A percentile compares a stretch with the other conserved stretches of the same genome.
Conservation (phyloP, 352 stramenopile species). For the Blastocystis sp. region DNA sequence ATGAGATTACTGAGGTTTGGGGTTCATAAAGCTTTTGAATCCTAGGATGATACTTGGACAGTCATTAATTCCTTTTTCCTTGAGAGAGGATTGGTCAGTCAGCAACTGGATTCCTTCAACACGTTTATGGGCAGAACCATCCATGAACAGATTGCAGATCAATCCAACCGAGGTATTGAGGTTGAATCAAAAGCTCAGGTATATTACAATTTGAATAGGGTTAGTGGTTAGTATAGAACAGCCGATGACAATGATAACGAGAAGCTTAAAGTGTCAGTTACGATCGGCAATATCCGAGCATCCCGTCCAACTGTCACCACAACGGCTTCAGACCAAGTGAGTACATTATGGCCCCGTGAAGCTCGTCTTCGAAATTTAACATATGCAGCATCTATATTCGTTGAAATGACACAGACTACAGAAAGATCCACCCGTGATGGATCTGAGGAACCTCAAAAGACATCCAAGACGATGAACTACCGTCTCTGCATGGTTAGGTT, state of each 20-base stretch:
- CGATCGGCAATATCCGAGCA: slow-evolving; percentile 68
- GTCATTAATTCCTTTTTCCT: slow-evolving; percentile 98
- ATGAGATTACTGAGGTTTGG: slow-evolving; percentile 60
- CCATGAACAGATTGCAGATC: slow-evolving; percentile 44
- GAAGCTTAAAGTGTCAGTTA: slow-evolving; percentile 74
- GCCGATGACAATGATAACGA: slow-evolving; percentile 76
- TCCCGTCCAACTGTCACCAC: slow-evolving; percentile 77
- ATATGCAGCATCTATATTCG: slow-evolving; percentile 94
- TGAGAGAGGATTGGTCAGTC: slow-evolving; percentile 96
- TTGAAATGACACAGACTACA: slow-evolving; percentile 91
- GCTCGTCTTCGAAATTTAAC: slow-evolving; percentile 93
- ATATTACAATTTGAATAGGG: background rate
- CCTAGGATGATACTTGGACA: slow-evolving; percentile 93
- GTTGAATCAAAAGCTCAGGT: slow-evolving; percentile 35
- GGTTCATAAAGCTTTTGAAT: background rate
- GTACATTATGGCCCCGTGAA: slow-evolving; percentile 97
- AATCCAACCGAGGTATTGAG: slow-evolving; percentile 51
- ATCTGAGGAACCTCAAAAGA: slow-evolving; percentile 68
- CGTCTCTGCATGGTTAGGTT: slow-evolving; percentile 10
- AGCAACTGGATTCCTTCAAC: slow-evolving; percentile 99
- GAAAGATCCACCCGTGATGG: slow-evolving; percentile 67
- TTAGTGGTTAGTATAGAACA: slow-evolving; percentile 44
- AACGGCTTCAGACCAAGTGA: slow-evolving; percentile 90
- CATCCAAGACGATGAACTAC: slow-evolving; percentile 30
- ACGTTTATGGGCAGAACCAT: slow-evolving; percentile 99